These are phyloP conservation scores for Marasmius tenuissimus DNA, from an alignment of 1,284 basidiomycete genomes.

Conservation along the genomic window DNA sequence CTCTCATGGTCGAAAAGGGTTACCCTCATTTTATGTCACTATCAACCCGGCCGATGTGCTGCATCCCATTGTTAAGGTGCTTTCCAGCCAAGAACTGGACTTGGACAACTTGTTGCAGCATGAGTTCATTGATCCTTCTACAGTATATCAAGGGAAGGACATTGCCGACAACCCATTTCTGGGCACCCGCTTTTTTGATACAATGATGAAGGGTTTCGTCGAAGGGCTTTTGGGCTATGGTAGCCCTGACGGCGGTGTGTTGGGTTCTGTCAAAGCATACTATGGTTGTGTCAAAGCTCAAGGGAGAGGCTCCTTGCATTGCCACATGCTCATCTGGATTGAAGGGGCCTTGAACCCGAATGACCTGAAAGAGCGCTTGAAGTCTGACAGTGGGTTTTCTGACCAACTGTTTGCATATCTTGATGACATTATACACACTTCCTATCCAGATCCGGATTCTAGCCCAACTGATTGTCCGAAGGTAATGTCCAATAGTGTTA, in stretches of 20 bases:
- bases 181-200: slow-evolving; percentile 36
- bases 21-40: slow-evolving; percentile 37
- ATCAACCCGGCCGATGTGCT: slow-evolving; percentile 41
- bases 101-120: slow-evolving; percentile 22
- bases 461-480: slow-evolving; percentile 12
- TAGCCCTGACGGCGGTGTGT: slow-evolving; percentile 22
- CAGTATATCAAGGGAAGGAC: slow-evolving; percentile 24
- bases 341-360: slow-evolving; percentile 34
- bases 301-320: slow-evolving; percentile 38
- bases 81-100: slow-evolving; percentile 32
- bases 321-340: slow-evolving; percentile 45
- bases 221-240: slow-evolving; percentile 24
- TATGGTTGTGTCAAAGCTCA: slow-evolving; percentile 45
- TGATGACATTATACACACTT: slow-evolving; percentile 28
- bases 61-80: slow-evolving; percentile 32
- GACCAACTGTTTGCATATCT: slow-evolving; percentile 12
- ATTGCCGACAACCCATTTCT: slow-evolving; percentile 35
- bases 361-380: slow-evolving; percentile 26
- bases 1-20: slow-evolving; percentile 26
- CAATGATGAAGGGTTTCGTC: slow-evolving; percentile 37
- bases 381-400: slow-evolving; percentile 21
- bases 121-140: slow-evolving; percentile 16
- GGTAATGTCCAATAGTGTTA: too few species aligned
- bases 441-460: slow-evolving; percentile 17
- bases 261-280: slow-evolving; percentile 33